These are phyloP conservation scores for Saccharata proteae DNA, from an alignment of 2,329 filamentous ascomycete species.

Conservation along the genomic window DNA sequence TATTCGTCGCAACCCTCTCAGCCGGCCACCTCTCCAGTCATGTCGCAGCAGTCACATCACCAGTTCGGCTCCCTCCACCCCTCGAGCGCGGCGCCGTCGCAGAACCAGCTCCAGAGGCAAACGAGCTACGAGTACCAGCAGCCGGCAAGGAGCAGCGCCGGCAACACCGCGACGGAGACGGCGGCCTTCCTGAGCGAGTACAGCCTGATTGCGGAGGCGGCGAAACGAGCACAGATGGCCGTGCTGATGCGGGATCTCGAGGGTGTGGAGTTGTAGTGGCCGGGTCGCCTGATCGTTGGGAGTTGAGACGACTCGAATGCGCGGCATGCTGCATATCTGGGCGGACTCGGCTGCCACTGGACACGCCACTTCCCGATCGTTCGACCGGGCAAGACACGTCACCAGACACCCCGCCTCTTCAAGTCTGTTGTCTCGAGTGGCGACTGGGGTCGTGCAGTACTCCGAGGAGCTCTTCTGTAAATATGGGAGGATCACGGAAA, in stretches of 20 bases:
- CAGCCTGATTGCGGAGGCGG: conserved; percentile 79
- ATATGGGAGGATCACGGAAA: too few species aligned
- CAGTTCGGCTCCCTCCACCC: conserved; percentile 19
- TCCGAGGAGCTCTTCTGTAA: too few species aligned
- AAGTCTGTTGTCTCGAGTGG: too few species aligned
- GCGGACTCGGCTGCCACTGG: too few species aligned
- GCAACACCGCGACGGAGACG: conserved; percentile 32
- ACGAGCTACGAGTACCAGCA: conserved; percentile 20
- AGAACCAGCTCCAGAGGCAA: conserved; percentile 3
- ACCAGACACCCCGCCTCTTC: too few species aligned
- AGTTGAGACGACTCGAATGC: too few species aligned
- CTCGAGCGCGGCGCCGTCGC: conserved; percentile 11
- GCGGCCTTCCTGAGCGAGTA: conserved; percentile 65
- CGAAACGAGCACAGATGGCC: conserved; percentile 83
- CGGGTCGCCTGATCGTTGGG: conserved; percentile 7
- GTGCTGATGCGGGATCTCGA: conserved; percentile 80
- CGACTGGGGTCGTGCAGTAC: too few species aligned
- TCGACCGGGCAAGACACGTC: too few species aligned
- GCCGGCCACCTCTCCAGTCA: conserved; percentile 21
- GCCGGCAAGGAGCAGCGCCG: conserved; percentile 23
- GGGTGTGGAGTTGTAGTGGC: conserved; percentile 44
- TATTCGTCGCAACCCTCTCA: conserved; percentile 9
- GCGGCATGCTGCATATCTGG: too few species aligned
- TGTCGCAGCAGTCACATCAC: conserved; percentile 22
- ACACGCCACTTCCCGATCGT: too few species aligned